These are phyloP conservation scores for Licmophora abbreviata DNA, from an alignment of 108 stramenopile genomes.

Conservation along the genomic window DNA sequence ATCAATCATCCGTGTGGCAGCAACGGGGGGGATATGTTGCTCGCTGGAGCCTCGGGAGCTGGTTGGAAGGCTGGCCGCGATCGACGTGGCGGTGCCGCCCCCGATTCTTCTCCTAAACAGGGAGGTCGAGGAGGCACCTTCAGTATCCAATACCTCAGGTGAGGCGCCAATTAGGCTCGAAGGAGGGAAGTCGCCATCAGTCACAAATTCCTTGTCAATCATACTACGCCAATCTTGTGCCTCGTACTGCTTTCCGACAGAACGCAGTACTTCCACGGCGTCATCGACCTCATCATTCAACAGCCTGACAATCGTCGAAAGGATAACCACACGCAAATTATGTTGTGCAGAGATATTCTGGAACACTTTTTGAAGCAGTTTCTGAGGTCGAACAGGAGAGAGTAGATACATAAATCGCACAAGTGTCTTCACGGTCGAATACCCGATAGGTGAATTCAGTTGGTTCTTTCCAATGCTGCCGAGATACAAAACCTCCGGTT, in stretches of 20 bases:
- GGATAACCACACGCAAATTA: constrained; percentile 25
- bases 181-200: constrained; percentile 58
- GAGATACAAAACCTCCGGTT: constrained; percentile 31
- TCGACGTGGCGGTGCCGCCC: constrained; percentile 39
- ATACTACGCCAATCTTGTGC: constrained; percentile 17
- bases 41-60: constrained; percentile 35
- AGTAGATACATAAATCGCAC: constrained; percentile 62
- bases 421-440: constrained; percentile 38
- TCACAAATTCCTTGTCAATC: constrained; percentile 16
- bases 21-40: constrained; percentile 53
- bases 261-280: constrained; percentile 27
- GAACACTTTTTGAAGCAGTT: constrained; percentile 68
- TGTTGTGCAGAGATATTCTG: constrained; percentile 53
- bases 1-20: constrained; percentile 68
- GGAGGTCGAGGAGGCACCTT: constrained; percentile 11
- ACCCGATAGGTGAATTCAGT: constrained; percentile 43
- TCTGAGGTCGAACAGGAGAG: constrained; percentile 68
- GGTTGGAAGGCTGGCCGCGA: constrained; percentile 73
- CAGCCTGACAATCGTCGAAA: constrained; percentile 37
- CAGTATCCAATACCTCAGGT: constrained; percentile 41
- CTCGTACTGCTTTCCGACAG: constrained; percentile 13
- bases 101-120: constrained; percentile 39
- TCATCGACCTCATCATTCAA: constrained; percentile 45
- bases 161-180: constrained; percentile 52
- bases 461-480: constrained; percentile 11